phyloP scores from a whole-genome alignment of 2,329 filamentous ascomycete genomes.

The Colletotrichum australisinense region DNA sequence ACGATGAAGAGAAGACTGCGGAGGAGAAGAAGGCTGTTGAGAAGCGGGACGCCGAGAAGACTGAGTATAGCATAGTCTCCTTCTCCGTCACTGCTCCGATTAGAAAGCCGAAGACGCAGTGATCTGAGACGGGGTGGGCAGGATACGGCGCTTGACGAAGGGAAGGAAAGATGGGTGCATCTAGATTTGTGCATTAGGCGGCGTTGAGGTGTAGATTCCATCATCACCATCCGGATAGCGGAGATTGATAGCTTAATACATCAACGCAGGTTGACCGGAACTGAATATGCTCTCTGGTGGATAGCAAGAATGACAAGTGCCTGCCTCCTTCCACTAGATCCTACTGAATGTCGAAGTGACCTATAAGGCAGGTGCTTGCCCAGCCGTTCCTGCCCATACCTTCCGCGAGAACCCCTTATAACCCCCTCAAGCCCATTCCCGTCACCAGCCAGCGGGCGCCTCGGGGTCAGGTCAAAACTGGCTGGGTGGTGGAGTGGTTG shows the following conservation, averaged over 20 bases:
- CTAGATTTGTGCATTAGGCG: background rate
- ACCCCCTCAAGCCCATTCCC: too few relatives aligned
- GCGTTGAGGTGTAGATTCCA: background rate
- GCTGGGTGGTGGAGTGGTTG: too few relatives aligned
- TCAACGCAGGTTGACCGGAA: too few relatives aligned
- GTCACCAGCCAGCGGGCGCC: too few relatives aligned
- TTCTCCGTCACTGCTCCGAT: constrained; percentile 31
- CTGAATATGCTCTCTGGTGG: too few relatives aligned
- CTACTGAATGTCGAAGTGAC: too few relatives aligned
- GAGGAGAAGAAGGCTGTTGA: constrained; percentile 25
- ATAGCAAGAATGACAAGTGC: too few relatives aligned
- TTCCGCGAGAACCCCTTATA: background rate
- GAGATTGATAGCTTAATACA: too few relatives aligned
- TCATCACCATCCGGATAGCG: too few relatives aligned
- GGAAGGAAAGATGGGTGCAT: background rate
- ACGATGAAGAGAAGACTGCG: constrained; percentile 38
- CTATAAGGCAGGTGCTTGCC: too few relatives aligned
- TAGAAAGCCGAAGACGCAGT: constrained; percentile 27
- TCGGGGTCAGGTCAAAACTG: too few relatives aligned
- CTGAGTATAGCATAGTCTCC: constrained; percentile 24
- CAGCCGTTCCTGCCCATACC: background rate
- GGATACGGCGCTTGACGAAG: background rate
- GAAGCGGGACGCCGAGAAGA: constrained; percentile 33
- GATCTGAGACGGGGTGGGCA: background rate
- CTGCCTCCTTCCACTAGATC: too few relatives aligned